A percentile compares a stretch with the other conserved stretches of the same genome.
phyloP scores from a whole-genome alignment of 306 rosid species.

The Oemleria cerasiformis region DNA sequence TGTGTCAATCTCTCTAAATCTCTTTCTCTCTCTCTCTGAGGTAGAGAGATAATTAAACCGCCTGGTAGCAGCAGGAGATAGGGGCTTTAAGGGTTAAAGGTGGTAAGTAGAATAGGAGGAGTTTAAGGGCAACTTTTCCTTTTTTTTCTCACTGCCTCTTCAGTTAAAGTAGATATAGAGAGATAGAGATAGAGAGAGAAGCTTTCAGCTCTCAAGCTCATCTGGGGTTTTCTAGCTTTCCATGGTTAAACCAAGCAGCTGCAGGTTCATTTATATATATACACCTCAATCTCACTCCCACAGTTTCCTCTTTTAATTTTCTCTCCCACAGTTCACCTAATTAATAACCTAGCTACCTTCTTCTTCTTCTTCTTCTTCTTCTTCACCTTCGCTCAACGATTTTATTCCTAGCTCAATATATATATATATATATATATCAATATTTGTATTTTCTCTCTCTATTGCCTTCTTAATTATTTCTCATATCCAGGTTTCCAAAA shows the following conservation, averaged over 20 bases:
- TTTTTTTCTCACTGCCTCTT: constrained; percentile 36
- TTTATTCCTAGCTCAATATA: not conserved
- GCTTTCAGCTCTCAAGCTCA: constrained; percentile 29
- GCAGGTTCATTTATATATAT: constrained; percentile 19
- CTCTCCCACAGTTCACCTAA: constrained; percentile 6
- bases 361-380: not conserved
- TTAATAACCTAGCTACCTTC: not conserved
- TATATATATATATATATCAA: too few relatives aligned
- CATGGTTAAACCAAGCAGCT: constrained; percentile 52
- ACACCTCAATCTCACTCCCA: constrained; percentile 40
- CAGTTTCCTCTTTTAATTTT: constrained; percentile 43
- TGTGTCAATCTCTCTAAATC: constrained; percentile 11
- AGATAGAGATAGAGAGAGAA: constrained; percentile 12
- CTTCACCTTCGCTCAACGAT: not conserved
- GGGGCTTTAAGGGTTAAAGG: constrained; percentile 42
- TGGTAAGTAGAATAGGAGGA: constrained; percentile 25
- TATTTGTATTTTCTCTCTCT: not conserved
- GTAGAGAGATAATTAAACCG: constrained; percentile 26
- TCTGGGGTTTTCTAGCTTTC: constrained; percentile 39
- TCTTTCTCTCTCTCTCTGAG: constrained; percentile 28
- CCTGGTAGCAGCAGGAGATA: constrained; percentile 23
- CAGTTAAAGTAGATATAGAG: constrained; percentile 55
- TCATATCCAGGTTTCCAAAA: constrained; percentile 17
- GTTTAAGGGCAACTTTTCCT: constrained; percentile 56
- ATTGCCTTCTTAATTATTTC: constrained; percentile 35